Conservation (phyloP, 2,329 filamentous ascomycete genomes). For the Fusarium sp. region DNA sequence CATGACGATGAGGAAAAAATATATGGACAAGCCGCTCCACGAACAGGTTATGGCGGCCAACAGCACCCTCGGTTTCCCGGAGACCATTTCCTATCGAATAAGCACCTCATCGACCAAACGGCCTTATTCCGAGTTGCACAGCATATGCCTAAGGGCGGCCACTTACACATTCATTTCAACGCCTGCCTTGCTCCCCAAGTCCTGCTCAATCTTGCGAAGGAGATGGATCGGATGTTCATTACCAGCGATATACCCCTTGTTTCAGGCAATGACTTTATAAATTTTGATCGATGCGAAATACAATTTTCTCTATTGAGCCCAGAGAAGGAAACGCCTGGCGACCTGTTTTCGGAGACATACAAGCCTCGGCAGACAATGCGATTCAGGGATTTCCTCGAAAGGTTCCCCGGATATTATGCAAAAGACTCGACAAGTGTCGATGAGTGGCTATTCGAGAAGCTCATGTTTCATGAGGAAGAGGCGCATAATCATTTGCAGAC, state of each 20-base stretch:
- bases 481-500: slow-evolving; percentile 66
- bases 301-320: slow-evolving; percentile 67
- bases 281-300: slow-evolving; percentile 68
- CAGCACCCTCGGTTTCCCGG: slow-evolving; percentile 60
- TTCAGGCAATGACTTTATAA: slow-evolving; percentile 53
- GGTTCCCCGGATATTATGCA: slow-evolving; percentile 48
- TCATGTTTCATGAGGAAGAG: slow-evolving; percentile 72
- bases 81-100: slow-evolving; percentile 71
- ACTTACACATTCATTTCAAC: slow-evolving; percentile 84
- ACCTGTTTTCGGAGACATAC: slow-evolving; percentile 66
- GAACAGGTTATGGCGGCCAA: slow-evolving; percentile 58
- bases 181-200: slow-evolving; percentile 73
- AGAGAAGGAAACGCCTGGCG: slow-evolving; percentile 52
- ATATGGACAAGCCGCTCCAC: slow-evolving; percentile 51
- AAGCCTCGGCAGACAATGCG: slow-evolving; percentile 58
- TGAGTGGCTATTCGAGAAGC: slow-evolving; percentile 71
- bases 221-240: slow-evolving; percentile 76
- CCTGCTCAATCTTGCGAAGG: slow-evolving; percentile 67
- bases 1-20: slow-evolving; percentile 52
- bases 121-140: slow-evolving; percentile 67
- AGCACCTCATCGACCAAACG: slow-evolving; percentile 66
- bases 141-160: slow-evolving; percentile 76
- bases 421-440: slow-evolving; percentile 49
- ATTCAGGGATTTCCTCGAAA: slow-evolving; percentile 57
- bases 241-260: slow-evolving; percentile 67